A percentile compares a stretch with the other conserved stretches of the same genome.
phyloP scores from a whole-genome alignment of 2,329 filamentous ascomycete species.

The Didymella exigua region DNA sequence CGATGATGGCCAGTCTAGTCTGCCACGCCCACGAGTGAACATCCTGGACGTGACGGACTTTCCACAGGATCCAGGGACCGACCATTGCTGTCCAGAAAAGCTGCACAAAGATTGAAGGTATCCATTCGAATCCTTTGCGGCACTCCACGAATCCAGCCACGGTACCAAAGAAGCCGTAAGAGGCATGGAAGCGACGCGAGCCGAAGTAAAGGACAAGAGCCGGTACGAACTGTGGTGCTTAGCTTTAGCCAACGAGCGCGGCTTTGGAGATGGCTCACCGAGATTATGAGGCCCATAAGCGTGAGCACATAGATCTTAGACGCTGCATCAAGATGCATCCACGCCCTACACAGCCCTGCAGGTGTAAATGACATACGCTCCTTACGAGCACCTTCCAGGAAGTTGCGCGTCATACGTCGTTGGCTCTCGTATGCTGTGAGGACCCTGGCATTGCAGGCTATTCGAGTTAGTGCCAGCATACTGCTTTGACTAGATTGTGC shows the following conservation, averaged over 20 bases:
- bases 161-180: slow-evolving; percentile 61
- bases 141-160: slow-evolving; percentile 51
- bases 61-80: slow-evolving; percentile 48
- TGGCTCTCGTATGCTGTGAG: slow-evolving; percentile 46
- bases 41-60: slow-evolving; percentile 45
- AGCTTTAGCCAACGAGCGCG: slow-evolving; percentile 6
- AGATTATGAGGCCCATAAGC: slow-evolving; percentile 34
- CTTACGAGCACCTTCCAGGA: slow-evolving; percentile 43
- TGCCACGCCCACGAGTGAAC: slow-evolving; percentile 50
- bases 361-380: slow-evolving; percentile 40
- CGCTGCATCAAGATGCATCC: slow-evolving; percentile 40
- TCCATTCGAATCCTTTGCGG: slow-evolving; percentile 67
- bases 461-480: slow-evolving; percentile 3
- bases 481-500: neutral
- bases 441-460: slow-evolving; percentile 46
- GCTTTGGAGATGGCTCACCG: slow-evolving; percentile 29
- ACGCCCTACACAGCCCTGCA: slow-evolving; percentile 37
- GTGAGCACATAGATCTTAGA: slow-evolving; percentile 44
- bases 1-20: slow-evolving; percentile 45
- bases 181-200: slow-evolving; percentile 67
- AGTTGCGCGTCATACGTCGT: slow-evolving; percentile 41
- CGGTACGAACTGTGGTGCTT: slow-evolving; percentile 58
- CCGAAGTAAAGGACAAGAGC: slow-evolving; percentile 66
- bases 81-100: slow-evolving; percentile 46
- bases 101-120: slow-evolving; percentile 46